Evolutionary conservation across 2,329 filamentous ascomycete genomes (phyloP), one percentile per base, ranked within the genome.

Genomic region (Penicillium fuscoglaucum): DNA sequence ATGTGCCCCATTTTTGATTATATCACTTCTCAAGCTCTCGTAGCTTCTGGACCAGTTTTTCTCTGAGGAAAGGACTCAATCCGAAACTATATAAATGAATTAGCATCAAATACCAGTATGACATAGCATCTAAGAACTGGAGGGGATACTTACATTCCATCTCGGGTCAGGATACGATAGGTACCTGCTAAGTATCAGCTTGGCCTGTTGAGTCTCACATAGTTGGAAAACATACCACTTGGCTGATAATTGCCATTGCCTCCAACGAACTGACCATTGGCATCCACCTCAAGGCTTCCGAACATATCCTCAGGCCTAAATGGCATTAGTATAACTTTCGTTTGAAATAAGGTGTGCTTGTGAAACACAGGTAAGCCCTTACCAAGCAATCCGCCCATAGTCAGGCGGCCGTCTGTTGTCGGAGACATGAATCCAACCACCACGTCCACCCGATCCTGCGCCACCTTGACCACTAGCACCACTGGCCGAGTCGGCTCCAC

Each of bases 401-500:
- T 88, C 85, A 3, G 85, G 85, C 37, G 85, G 84, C 60, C 83
- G 81, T 59, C 85, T 75, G 67, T 72, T 71, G 66, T 88, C 85
- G 39, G 81, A 85, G n/a, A 88, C 78, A 67, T 88, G 85, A 41
- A 88, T 83, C 75, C 81, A 87, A 1, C 85, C 85, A 21, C 85
- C 85, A 62, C 82, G 75, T 1, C 84, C 84, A 17, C 75, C 84
- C 19, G 83, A 81, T 2, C 84, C 84, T 58, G 77, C 79, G 51
- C 84, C 85, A 19, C 84, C 84, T 65, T 87, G 84, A 17, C 80
- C 78, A 62, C 79, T 85, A 9, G 84, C 83, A 37, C 82, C 83
- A n/a, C 82, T 81, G 8, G 81, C 80, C 19, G 81, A 80, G 26
- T 81, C 79, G 4, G 55, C 63, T 9, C 75, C 71, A 33, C 77